Evolutionary conservation across 352 stramenopile genomes (phyloP).

Genomic region (Blastocystis sp.): DNA sequence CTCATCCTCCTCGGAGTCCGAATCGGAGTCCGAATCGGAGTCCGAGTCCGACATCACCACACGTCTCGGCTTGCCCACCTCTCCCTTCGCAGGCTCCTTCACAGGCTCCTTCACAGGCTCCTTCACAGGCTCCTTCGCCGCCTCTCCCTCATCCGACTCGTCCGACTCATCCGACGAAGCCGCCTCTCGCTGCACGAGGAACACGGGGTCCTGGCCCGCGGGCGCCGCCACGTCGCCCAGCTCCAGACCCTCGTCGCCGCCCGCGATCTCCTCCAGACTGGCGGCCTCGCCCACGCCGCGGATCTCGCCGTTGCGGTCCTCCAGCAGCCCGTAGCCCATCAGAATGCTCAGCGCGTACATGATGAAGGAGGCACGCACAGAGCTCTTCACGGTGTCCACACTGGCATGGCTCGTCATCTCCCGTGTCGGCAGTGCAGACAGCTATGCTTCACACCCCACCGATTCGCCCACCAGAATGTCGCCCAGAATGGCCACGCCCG

Average conservation of each 20-base stretch:
- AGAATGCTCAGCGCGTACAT: background rate
- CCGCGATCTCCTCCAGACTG: background rate
- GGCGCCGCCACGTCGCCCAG: background rate
- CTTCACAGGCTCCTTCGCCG: background rate
- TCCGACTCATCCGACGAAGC: background rate
- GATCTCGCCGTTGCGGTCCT: conserved; percentile 5
- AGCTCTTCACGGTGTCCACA: background rate
- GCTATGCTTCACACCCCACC: background rate
- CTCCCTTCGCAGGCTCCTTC: no score
- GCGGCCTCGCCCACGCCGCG: background rate
- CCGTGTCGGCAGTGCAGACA: background rate
- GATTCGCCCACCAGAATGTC: background rate
- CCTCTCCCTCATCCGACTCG: background rate
- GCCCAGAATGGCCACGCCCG: background rate
- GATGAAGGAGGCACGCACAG: background rate
- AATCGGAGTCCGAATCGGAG: background rate
- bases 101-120: no score
- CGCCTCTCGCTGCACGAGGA: background rate
- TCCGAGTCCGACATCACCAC: background rate
- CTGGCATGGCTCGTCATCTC: background rate
- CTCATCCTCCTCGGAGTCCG: background rate
- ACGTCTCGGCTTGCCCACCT: no score
- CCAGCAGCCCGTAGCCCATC: conserved; percentile 1
- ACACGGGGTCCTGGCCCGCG: background rate
- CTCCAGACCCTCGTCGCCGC: background rate